These are phyloP conservation scores for Corymbia maculata DNA, from an alignment of 345 rosid genomes.

Conservation along the genomic window DNA sequence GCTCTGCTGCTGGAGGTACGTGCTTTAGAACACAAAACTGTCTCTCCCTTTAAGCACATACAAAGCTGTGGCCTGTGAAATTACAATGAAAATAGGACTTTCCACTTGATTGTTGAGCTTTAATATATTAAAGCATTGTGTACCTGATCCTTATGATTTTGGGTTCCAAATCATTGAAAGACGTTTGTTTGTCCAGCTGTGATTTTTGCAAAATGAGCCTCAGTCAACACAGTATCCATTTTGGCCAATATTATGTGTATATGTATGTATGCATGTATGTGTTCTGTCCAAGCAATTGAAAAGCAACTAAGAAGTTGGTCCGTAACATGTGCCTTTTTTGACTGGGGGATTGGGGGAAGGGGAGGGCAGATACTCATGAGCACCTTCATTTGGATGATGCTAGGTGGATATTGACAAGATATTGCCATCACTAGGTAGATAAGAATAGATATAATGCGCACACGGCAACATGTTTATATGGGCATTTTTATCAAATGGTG, in stretches of 20 bases:
- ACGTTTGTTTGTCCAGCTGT: not conserved
- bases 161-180: not conserved
- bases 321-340: too few relatives aligned
- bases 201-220: not conserved
- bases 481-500: too few relatives aligned
- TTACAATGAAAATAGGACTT: not conserved
- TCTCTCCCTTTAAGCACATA: not conserved
- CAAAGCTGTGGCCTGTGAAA: not conserved
- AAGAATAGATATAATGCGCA: too few relatives aligned
- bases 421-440: too few relatives aligned
- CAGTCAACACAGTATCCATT: not conserved
- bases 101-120: not conserved
- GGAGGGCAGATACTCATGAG: too few relatives aligned
- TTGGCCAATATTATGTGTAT: not conserved
- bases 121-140: not conserved
- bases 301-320: too few relatives aligned
- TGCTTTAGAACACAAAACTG: fast-evolving
- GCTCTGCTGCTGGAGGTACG: not conserved
- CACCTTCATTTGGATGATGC: too few relatives aligned
- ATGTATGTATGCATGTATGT: not conserved
- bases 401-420: too few relatives aligned
- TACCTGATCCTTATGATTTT: not conserved
- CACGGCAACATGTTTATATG: fast-evolving
- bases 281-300: too few relatives aligned
- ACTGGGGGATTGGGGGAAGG: too few relatives aligned